A percentile compares a stretch with the other conserved stretches of the same genome.
Conservation (phyloP, 495 filamentous ascomycete genomes). For the Annulohypoxylon nitens region DNA sequence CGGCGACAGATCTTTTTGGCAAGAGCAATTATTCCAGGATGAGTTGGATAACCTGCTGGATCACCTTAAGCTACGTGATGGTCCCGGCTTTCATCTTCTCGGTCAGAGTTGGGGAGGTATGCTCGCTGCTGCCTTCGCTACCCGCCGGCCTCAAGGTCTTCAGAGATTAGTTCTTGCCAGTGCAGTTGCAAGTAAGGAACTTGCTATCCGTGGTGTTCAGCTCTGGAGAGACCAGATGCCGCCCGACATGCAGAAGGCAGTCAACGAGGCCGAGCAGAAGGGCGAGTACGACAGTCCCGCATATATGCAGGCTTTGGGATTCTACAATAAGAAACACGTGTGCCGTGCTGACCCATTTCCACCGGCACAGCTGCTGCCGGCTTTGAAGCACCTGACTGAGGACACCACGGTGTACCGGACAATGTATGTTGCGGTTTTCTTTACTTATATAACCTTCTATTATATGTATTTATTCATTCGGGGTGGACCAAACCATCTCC, state of each 20-base stretch:
- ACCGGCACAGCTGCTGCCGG: conserved; percentile 51
- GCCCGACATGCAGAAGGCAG: conserved; percentile 49
- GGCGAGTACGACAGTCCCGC: conserved; percentile 59
- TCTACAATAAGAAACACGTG: conserved; percentile 56
- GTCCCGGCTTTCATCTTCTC: conserved; percentile 25
- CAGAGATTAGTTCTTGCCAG: conserved; percentile 59
- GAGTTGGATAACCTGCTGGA: conserved; percentile 63
- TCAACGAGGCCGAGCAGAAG: conserved; percentile 53
- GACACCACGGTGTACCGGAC: conserved; percentile 13
- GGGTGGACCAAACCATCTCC: not conserved
- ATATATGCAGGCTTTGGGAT: conserved; percentile 57
- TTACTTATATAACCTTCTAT: not conserved
- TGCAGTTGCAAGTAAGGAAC: conserved; percentile 39
- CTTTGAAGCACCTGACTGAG: conserved; percentile 51
- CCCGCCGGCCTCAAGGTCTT: conserved; percentile 57
- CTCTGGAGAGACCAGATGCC: conserved; percentile 56
- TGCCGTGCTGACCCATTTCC: conserved; percentile 56
- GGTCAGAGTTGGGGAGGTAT: conserved; percentile 37
- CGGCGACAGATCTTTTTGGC: conserved; percentile 62
- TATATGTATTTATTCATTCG: not conserved
- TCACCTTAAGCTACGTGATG: conserved; percentile 8
- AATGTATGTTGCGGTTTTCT: conserved; percentile 11
- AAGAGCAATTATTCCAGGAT: conserved; percentile 58
- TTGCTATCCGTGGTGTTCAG: conserved; percentile 41
- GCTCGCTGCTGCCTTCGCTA: conserved; percentile 31